These are phyloP conservation scores for Ceratocystis cacaofunesta DNA, from an alignment of 2,329 filamentous ascomycete genomes.

Conservation along the genomic window DNA sequence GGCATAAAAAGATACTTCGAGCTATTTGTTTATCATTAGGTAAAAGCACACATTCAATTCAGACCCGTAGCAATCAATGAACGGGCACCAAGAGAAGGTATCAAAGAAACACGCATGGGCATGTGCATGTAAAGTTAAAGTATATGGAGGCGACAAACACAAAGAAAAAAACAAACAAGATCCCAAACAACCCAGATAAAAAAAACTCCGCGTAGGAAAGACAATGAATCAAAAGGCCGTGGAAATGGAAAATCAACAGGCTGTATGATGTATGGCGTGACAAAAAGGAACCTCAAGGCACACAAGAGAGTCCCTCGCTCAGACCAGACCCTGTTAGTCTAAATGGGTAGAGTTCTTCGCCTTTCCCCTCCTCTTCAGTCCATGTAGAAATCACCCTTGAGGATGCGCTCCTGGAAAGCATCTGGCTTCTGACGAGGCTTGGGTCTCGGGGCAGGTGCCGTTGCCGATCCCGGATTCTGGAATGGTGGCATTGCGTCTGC, in stretches of 20 bases:
- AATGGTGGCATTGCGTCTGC: slow-evolving; percentile 22
- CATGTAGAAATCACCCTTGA: slow-evolving; percentile 98
- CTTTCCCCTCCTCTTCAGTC: slow-evolving; percentile 41
- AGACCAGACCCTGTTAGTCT: background rate
- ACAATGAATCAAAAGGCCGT: background rate
- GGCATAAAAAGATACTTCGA: background rate
- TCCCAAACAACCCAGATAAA: background rate
- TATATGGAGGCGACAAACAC: background rate
- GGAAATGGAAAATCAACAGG: slow-evolving; percentile 3
- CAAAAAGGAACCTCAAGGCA: background rate
- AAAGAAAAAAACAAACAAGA: background rate
- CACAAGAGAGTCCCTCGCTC: background rate
- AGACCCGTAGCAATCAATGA: background rate
- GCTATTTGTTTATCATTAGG: background rate
- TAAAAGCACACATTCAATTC: background rate
- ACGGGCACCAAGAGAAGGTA: background rate
- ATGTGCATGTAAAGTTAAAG: slow-evolving; percentile 11
- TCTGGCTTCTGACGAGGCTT: slow-evolving; percentile 67
- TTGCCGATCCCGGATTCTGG: slow-evolving; percentile 17
- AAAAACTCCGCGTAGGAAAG: background rate
- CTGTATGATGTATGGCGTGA: background rate
- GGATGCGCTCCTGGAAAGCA: slow-evolving; percentile 88
- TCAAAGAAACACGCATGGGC: slow-evolving; percentile 10
- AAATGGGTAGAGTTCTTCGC: background rate
- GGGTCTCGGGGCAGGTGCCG: slow-evolving; percentile 25